phyloP scores from a whole-genome alignment of 805 yeast genomes.

The Saccharomycopsis sp. region DNA sequence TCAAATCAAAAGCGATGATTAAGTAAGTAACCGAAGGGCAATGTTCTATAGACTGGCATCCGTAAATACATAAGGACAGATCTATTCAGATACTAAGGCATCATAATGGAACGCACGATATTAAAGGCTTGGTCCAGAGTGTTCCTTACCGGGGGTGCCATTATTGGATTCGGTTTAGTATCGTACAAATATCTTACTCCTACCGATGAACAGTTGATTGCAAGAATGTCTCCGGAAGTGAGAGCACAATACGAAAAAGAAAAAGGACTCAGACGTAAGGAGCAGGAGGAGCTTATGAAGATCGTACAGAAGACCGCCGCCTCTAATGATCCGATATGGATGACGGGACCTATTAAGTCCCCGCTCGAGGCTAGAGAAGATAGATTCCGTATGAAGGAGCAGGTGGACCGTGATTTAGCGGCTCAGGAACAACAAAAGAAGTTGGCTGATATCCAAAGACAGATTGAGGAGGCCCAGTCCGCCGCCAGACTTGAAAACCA shows the following conservation, averaged over 20 bases:
- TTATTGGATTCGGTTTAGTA: slow-evolving; percentile 67
- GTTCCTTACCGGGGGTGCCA: slow-evolving; percentile 53
- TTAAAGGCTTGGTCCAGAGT: slow-evolving; percentile 58
- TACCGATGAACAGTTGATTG: slow-evolving; percentile 72
- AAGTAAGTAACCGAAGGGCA: no score
- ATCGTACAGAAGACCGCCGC: slow-evolving; percentile 57
- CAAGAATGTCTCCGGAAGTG: slow-evolving; percentile 74
- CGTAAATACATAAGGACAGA: no score
- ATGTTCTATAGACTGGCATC: no score
- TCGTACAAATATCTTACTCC: slow-evolving; percentile 74
- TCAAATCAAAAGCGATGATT: no score
- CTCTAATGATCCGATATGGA: slow-evolving; percentile 78
- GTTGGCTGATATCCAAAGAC: slow-evolving; percentile 35
- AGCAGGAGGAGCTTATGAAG: slow-evolving; percentile 64
- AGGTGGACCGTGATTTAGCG: slow-evolving; percentile 43
- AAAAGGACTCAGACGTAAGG: slow-evolving; percentile 52
- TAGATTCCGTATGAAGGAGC: slow-evolving; percentile 36
- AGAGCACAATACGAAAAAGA: slow-evolving; percentile 67
- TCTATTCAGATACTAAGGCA: no score
- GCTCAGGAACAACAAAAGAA: slow-evolving; percentile 36
- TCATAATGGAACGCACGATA: slow-evolving; percentile 30
- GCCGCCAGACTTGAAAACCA: slow-evolving; percentile 28
- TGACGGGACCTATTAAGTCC: slow-evolving; percentile 59
- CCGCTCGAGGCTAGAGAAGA: slow-evolving; percentile 52
- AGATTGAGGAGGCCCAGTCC: slow-evolving; percentile 31